Base-by-base conservation (phyloP, 176 grass and related monocot species). In the Oryza officinalis region DNA sequence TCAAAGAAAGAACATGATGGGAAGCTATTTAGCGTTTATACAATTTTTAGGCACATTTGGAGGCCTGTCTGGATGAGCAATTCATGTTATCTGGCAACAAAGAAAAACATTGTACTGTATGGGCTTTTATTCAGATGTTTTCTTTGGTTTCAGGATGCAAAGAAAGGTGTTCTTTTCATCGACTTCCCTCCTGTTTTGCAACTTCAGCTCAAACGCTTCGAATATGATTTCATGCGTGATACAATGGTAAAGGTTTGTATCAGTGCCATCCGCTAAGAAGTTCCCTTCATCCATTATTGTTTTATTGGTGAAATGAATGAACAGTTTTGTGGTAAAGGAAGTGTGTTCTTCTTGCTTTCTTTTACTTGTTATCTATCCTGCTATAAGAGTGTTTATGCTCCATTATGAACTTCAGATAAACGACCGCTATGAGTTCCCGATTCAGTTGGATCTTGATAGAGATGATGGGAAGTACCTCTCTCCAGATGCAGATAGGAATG, bases 221-320 rank as follows among this genome's bases (percentile, higher is more conserved):
- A 99, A 83, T 99, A 99, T 81, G 96, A 99, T 94, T 99, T 99
- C 86, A 96, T 99, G 93, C 96, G 96, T 18, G 96, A 99, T 75
- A 96, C 91, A 31, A 99, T 99, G 96, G 93, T 99, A 61, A 99
- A 99, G 93, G 96, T 99, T 85, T 69, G 93, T 99, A 85, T 81
- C 38, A 26, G 43, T 86, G 59, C 38, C 30, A 49, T 65, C 14
- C 54, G 18, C 57, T 67, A 60, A 78, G 18, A 69, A 35, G 7
- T 69, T 33, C 8, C 50, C 22, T 12, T 17, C 4, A 26, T 77
- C 37, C 25, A 52, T 83, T 68, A 45, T 75, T 46, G 32, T 17
- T 41, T 26, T 33, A 80, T 33, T 26, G 54, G 37, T 68, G 61
- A 63, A 83, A 37, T 74, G 38, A 61, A 69, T 37, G 4, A 68